phyloP scores from a whole-genome alignment of 768 basidiomycete species.

The Russula ochroleuca region DNA sequence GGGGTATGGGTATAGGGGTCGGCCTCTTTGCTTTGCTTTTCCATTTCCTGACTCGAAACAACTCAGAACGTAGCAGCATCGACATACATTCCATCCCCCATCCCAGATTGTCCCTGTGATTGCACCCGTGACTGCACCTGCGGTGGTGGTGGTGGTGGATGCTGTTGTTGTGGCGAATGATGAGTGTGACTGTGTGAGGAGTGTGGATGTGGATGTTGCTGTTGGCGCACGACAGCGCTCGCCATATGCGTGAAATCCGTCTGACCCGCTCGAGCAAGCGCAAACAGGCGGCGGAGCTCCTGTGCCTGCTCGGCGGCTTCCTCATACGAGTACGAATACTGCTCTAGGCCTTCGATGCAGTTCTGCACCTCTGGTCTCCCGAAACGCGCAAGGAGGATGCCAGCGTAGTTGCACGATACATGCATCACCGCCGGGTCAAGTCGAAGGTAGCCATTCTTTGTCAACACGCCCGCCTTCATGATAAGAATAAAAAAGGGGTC shows the following conservation, averaged over 20 bases:
- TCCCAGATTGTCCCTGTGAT: not conserved
- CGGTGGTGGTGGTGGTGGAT: not conserved
- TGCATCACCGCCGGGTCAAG: constrained; percentile 89
- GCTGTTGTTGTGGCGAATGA: constrained; percentile 6
- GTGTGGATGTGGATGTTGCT: constrained; percentile 14
- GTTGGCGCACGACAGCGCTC: constrained; percentile 33
- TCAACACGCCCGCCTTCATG: constrained; percentile 69
- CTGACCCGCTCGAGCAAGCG: constrained; percentile 39
- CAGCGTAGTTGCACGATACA: constrained; percentile 80
- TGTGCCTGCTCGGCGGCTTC: constrained; percentile 75
- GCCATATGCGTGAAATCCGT: constrained; percentile 42
- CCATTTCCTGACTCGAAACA: not conserved
- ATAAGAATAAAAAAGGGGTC: not conserved
- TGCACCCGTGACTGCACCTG: not conserved
- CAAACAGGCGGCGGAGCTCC: constrained; percentile 54
- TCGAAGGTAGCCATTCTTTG: constrained; percentile 83
- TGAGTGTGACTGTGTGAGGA: not conserved
- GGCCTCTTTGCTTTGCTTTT: not conserved
- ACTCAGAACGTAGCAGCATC: constrained; percentile 19
- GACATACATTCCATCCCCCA: constrained; percentile 23
- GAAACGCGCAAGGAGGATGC: constrained; percentile 73
- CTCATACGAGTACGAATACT: constrained; percentile 86
- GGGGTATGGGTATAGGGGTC: not conserved
- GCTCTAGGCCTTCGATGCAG: constrained; percentile 81
- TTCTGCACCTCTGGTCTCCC: constrained; percentile 78